Percentiles rank a stretch among this genome's conserved stretches.
These are phyloP conservation scores for Penicillium desertorum DNA, from an alignment of 495 filamentous ascomycete species.

Conservation along the genomic window DNA sequence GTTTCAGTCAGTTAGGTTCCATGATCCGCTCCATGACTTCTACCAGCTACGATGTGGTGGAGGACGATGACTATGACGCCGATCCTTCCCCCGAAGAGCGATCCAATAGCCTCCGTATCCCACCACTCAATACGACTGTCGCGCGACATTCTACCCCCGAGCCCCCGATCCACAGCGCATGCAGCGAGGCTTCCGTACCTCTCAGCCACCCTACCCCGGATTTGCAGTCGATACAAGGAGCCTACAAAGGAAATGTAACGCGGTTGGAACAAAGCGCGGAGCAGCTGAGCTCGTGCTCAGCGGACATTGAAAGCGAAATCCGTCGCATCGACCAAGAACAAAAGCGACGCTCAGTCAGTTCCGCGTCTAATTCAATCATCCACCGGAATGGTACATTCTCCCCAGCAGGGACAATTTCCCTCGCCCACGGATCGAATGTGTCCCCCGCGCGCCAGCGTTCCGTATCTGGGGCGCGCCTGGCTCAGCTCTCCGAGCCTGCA, in stretches of 20 bases:
- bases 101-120: conserved; percentile 31
- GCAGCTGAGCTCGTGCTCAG: conserved; percentile 72
- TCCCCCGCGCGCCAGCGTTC: conserved; percentile 59
- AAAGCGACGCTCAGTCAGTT: conserved; percentile 55
- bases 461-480: conserved; percentile 53
- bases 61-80: conserved; percentile 48
- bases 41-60: conserved; percentile 46
- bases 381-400: conserved; percentile 76
- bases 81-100: conserved; percentile 31
- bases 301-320: conserved; percentile 77
- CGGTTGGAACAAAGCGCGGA: conserved; percentile 81
- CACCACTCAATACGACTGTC: conserved; percentile 37
- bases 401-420: conserved; percentile 63
- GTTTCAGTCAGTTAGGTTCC: conserved; percentile 33
- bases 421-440: conserved; percentile 61
- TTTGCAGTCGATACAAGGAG: conserved; percentile 68
- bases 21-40: conserved; percentile 46
- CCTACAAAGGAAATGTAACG: conserved; percentile 75
- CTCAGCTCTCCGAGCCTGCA: conserved; percentile 52
- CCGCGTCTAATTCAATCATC: conserved; percentile 62
- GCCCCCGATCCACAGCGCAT: conserved; percentile 60
- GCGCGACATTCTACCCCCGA: conserved; percentile 36
- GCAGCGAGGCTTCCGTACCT: conserved; percentile 55
- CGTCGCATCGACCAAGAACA: conserved; percentile 75
- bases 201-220: conserved; percentile 78